A percentile compares a stretch with the other conserved stretches of the same genome.
phyloP scores from a whole-genome alignment of 768 basidiomycete genomes.

The Glaciozyma antarctica region DNA sequence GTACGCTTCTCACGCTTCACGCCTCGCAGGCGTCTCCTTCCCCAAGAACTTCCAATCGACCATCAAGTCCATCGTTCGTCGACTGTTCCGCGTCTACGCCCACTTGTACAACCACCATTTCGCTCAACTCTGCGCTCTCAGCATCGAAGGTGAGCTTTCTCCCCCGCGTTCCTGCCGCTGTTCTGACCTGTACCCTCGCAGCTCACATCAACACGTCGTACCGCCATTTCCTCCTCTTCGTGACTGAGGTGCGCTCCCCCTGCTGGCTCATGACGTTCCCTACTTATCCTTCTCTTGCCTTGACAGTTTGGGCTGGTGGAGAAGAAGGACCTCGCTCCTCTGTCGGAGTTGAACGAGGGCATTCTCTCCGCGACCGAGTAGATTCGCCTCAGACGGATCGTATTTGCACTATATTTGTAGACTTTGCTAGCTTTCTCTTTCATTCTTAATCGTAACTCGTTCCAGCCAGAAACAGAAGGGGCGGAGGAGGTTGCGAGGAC shows the following conservation, averaged over 20 bases:
- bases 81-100: conserved; percentile 92
- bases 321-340: conserved; percentile 86
- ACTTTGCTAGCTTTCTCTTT: too few relatives aligned
- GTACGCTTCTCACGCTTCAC: neutral
- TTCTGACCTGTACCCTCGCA: conserved; percentile 37
- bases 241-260: conserved; percentile 64
- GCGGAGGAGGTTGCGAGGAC: too few relatives aligned
- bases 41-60: conserved; percentile 81
- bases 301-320: conserved; percentile 82
- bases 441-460: too few relatives aligned
- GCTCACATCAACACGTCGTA: conserved; percentile 98
- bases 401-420: too few relatives aligned
- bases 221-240: conserved; percentile 92
- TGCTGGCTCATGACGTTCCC: too few relatives aligned
- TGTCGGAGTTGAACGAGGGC: conserved; percentile 90
- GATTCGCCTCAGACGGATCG: neutral
- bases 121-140: conserved; percentile 94
- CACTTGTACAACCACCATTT: conserved; percentile 99
- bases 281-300: neutral
- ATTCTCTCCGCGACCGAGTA: conserved; percentile 45
- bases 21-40: conserved; percentile 66
- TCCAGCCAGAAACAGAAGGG: too few relatives aligned
- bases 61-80: conserved; percentile 79
- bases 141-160: conserved; percentile 75
- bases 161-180: neutral